Evolutionary conservation across 176 grass and related monocot genomes (phyloP).

Genomic region (Triticum aestivum): DNA sequence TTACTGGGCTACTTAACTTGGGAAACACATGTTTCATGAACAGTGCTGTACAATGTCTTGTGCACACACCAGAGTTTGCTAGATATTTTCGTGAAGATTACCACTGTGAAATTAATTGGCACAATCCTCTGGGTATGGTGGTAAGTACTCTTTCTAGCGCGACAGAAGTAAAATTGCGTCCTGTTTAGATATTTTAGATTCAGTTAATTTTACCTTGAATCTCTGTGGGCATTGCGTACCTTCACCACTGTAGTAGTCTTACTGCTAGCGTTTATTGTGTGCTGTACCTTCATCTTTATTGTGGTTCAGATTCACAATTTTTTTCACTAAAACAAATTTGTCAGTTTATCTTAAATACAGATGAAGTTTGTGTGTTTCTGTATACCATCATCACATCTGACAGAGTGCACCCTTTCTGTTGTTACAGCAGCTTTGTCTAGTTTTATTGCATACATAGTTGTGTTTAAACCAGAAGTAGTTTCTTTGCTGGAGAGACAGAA

Average conservation of each 20-base stretch:
- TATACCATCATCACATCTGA: not conserved
- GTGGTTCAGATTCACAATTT: slow-evolving; percentile 11
- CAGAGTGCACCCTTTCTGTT: not conserved
- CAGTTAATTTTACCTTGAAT: not conserved
- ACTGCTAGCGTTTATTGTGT: not conserved
- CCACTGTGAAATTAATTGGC: slow-evolving; percentile 94
- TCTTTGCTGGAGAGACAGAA: not conserved
- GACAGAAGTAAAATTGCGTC: not conserved
- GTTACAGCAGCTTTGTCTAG: not conserved
- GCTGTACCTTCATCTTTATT: not conserved
- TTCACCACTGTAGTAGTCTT: not conserved
- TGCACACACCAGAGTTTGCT: slow-evolving; percentile 95
- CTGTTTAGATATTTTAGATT: not conserved
- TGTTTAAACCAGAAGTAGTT: not conserved
- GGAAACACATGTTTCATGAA: slow-evolving; percentile 99
- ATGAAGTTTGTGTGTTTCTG: not conserved
- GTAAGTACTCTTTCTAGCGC: slow-evolving; percentile 62
- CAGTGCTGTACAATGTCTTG: slow-evolving; percentile 94
- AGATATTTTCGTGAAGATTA: slow-evolving; percentile 99
- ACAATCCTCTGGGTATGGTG: slow-evolving; percentile 95
- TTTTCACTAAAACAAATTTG: not conserved
- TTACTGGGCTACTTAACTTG: slow-evolving; percentile 89
- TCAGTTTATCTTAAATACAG: not conserved
- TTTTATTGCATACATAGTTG: not conserved
- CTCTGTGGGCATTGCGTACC: not conserved